Conservation (phyloP, 2,329 filamentous ascomycete genomes). For the Rhinocladiella similis region DNA sequence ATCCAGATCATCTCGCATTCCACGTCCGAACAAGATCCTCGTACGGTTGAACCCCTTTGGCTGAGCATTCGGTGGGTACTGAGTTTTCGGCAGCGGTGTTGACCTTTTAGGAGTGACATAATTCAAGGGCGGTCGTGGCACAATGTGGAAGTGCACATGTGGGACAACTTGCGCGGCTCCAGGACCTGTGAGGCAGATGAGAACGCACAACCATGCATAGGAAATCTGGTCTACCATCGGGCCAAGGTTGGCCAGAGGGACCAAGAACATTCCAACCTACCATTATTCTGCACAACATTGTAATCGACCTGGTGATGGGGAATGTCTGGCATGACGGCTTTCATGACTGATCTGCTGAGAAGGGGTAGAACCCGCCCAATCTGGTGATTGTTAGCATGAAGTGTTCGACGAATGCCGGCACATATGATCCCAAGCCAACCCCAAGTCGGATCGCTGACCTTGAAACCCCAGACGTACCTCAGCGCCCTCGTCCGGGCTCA, state of each 20-base stretch:
- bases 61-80: constrained; percentile 18
- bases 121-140: constrained; percentile 67
- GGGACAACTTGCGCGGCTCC: constrained; percentile 89
- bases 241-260: neutral
- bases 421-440: too few species aligned
- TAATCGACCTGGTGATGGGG: constrained; percentile 62
- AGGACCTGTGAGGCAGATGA: constrained; percentile 49
- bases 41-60: constrained; percentile 19
- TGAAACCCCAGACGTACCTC: constrained; percentile 56
- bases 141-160: constrained; percentile 93
- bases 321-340: constrained; percentile 59
- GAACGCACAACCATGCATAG: neutral
- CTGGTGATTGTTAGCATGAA: constrained; percentile 27
- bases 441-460: too few species aligned
- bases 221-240: too few species aligned
- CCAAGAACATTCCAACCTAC: constrained; percentile 1
- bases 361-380: constrained; percentile 47
- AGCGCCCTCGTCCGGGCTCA: constrained; percentile 62
- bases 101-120: constrained; percentile 17
- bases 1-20: constrained; percentile 48
- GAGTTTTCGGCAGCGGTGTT: constrained; percentile 12
- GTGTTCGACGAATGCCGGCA: too few species aligned
- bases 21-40: constrained; percentile 50
- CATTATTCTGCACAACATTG: constrained; percentile 97
- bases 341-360: constrained; percentile 68